Evolutionary conservation across 208 protist species (phyloP).

Genomic region (Perkinsela sp.): DNA sequence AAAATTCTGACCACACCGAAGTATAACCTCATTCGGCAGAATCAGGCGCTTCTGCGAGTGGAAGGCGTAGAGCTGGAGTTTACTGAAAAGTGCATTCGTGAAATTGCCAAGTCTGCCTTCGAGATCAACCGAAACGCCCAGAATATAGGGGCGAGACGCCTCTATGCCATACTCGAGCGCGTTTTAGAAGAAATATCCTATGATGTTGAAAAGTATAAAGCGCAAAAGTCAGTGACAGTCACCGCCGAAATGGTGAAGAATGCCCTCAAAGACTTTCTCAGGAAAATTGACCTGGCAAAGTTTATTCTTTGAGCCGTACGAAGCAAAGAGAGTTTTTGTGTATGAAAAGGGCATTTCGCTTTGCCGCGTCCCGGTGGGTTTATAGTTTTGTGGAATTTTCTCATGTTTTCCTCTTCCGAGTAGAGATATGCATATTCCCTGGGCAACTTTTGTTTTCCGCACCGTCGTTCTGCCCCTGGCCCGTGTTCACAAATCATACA

Average conservation of each 20-base stretch:
- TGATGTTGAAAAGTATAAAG: conserved; percentile 39
- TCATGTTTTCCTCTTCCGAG: too few species aligned
- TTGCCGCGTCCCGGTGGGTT: too few species aligned
- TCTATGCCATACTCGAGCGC: conserved; percentile 78
- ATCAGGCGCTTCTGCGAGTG: conserved; percentile 64
- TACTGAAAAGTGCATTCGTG: conserved; percentile 56
- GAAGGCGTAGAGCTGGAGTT: conserved; percentile 78
- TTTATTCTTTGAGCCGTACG: conserved; percentile 32
- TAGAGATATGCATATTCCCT: too few species aligned
- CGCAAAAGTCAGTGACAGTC: conserved; percentile 24
- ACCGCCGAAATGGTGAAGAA: conserved; percentile 23
- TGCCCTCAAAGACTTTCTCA: conserved; percentile 32
- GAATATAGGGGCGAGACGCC: conserved; percentile 82
- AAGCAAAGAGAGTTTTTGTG: neutral
- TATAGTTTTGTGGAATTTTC: too few species aligned
- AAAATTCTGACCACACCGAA: conserved; percentile 83
- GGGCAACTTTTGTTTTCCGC: neutral
- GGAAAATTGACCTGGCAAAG: conserved; percentile 59
- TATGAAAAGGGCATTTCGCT: too few species aligned
- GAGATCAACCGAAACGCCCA: conserved; percentile 71
- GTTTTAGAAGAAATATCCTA: conserved; percentile 80
- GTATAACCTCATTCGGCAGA: conserved; percentile 71
- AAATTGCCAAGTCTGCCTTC: conserved; percentile 62
- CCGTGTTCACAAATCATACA: neutral
- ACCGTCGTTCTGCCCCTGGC: neutral